Percentiles rank a stretch among this genome's conserved stretches.
Conservation (phyloP, 2,329 filamentous ascomycete genomes). For the Aspergillus nomiae region DNA sequence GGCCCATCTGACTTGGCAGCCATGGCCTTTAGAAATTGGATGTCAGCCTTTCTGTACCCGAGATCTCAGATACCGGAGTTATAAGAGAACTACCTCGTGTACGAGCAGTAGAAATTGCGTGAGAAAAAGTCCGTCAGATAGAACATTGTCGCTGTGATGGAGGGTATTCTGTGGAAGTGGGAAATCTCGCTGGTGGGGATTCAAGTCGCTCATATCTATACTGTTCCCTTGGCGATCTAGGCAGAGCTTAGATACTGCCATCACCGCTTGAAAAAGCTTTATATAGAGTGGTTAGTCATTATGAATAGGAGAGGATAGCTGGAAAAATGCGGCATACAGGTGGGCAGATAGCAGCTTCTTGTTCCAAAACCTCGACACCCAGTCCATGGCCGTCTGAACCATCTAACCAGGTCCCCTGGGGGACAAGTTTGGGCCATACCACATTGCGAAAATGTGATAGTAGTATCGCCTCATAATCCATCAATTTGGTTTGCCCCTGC, state of each 20-base stretch:
- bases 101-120: conserved; percentile 60
- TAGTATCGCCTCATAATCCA: conserved; percentile 35
- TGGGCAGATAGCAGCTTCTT: conserved; percentile 52
- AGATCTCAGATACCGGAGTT: too few relatives aligned
- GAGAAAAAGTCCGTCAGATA: conserved; percentile 58
- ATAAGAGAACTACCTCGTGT: conserved; percentile 52
- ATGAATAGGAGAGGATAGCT: conserved; percentile 2
- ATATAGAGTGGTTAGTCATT: conserved; percentile 12
- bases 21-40: conserved; percentile 40
- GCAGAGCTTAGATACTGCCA: conserved; percentile 59
- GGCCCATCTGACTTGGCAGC: conserved; percentile 49
- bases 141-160: conserved; percentile 52
- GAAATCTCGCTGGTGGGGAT: conserved; percentile 58
- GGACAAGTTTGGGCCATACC: conserved; percentile 45
- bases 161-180: conserved; percentile 50
- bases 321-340: conserved; percentile 46
- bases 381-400: conserved; percentile 28
- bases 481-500: conserved; percentile 17
- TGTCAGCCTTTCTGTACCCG: background rate
- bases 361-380: conserved; percentile 48
- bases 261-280: conserved; percentile 60
- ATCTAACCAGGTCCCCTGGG: conserved; percentile 20
- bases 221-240: conserved; percentile 50
- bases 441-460: conserved; percentile 44
- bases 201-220: conserved; percentile 52